Base-by-base conservation (phyloP, 2,329 filamentous ascomycete genomes). In the Cladosporium austrohemisphaericum region DNA sequence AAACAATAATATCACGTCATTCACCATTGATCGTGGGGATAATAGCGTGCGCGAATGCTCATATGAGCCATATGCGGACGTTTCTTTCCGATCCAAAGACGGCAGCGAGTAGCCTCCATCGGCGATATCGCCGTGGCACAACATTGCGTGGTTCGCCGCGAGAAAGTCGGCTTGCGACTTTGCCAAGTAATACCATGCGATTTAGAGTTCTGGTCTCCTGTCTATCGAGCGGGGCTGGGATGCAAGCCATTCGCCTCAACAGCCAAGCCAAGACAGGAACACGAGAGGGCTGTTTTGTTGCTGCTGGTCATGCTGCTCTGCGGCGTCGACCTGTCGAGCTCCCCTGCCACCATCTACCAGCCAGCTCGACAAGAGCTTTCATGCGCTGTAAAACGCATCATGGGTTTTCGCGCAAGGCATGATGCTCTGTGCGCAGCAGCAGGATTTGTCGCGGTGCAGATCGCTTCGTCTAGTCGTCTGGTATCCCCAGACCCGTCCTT, bases 131-230 rank as follows among this genome's bases (percentile, higher is more conserved):
- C 41, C 41, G 31, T 25, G 31, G 22, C 31, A 25, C 19, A 16
- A 18, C 11, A 36, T 22, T 28, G 22, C 32, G 20, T 4, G 25
- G 13, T 23, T 26, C 20, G 29, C 7, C 29, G 26, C 29, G 41
- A 28, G 14, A 44, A 8, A 45, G 18, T 45, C 22, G 28, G 23
- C 18, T 16, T 18, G 16, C 22, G 18, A 7, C 29, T 25, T 31
- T 19, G 44, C 44, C 5, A 28, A 38, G 11, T 13, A n/a, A 25
- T 26, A 38, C 25, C 9, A 29, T 14, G 32, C 23, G 16, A 29
- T 29, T 36, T 46, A 47, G 23, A 47, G 32, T 47, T 47, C 35
- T 36, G 35, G 20, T 47, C 44, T 33, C 44, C 44, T 47, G 44
- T 29, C 33, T 3, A 29, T 47, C 35, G 44, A 31, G 44, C 44